These are phyloP conservation scores for Penicillium paneum DNA, from an alignment of 2,329 filamentous ascomycete species.

Conservation along the genomic window DNA sequence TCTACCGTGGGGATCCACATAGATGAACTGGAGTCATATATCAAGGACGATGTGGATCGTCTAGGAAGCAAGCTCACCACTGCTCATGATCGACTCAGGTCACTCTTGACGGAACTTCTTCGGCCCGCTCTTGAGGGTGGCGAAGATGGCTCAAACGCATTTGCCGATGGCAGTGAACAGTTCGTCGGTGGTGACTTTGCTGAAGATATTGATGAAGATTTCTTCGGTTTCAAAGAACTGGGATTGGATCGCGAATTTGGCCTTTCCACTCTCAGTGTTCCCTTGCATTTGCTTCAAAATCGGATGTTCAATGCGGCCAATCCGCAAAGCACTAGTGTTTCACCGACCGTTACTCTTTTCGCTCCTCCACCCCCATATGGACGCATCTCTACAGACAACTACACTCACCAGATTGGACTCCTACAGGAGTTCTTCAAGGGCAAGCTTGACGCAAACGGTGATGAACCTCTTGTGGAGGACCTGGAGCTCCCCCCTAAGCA, in stretches of 20 bases:
- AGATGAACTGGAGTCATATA: slow-evolving; percentile 76
- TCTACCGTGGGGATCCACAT: slow-evolving; percentile 80
- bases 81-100: slow-evolving; percentile 93
- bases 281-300: slow-evolving; percentile 88
- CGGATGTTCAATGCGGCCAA: slow-evolving; percentile 83
- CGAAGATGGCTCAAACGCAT: slow-evolving; percentile 80
- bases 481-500: slow-evolving; percentile 94
- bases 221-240: slow-evolving; percentile 96
- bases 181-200: slow-evolving; percentile 97
- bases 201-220: slow-evolving; percentile 96
- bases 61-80: slow-evolving; percentile 72
- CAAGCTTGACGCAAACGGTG: slow-evolving; percentile 79
- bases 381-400: slow-evolving; percentile 72
- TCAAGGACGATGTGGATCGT: slow-evolving; percentile 89
- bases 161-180: slow-evolving; percentile 95
- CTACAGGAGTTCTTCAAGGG: slow-evolving; percentile 87
- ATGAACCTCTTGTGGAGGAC: slow-evolving; percentile 84
- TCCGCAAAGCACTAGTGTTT: slow-evolving; percentile 60
- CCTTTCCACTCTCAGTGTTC: slow-evolving; percentile 81
- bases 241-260: slow-evolving; percentile 90
- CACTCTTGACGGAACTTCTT: slow-evolving; percentile 85
- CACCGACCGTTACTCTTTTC: slow-evolving; percentile 56
- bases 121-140: slow-evolving; percentile 83
- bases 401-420: slow-evolving; percentile 78
- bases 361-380: slow-evolving; percentile 67